These are phyloP conservation scores for Chara braunii DNA, from an alignment of 139 green algal species.

Conservation along the genomic window DNA sequence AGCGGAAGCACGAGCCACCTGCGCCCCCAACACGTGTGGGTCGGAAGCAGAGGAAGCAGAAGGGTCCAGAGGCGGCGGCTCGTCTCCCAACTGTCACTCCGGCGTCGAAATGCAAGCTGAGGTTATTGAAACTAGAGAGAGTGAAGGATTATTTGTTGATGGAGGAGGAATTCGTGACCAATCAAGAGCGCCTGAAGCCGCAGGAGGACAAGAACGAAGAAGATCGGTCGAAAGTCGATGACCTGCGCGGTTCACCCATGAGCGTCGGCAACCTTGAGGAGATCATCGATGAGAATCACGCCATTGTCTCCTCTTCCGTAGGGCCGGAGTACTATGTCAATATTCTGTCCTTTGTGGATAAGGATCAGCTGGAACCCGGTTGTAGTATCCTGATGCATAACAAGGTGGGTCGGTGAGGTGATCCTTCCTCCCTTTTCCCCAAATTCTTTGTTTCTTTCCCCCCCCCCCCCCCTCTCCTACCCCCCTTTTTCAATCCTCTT, in stretches of 20 bases:
- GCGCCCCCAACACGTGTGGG: slow-evolving; percentile 84
- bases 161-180: slow-evolving; percentile 97
- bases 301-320: slow-evolving; percentile 86
- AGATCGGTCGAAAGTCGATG: slow-evolving; percentile 84
- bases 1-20: slow-evolving; percentile 95
- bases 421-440: not conserved
- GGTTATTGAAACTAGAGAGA: slow-evolving; percentile 93
- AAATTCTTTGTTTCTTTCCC: not conserved
- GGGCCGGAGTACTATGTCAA: slow-evolving; percentile 98
- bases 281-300: slow-evolving; percentile 99
- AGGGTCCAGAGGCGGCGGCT: slow-evolving; percentile 57
- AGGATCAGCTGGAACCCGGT: slow-evolving; percentile 95
- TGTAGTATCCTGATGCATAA: slow-evolving; percentile 95
- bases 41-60: slow-evolving; percentile 77
- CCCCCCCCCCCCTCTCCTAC: not conserved
- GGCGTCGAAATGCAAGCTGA: slow-evolving; percentile 88
- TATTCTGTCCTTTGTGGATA: slow-evolving; percentile 97
- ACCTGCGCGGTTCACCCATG: slow-evolving; percentile 86
- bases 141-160: slow-evolving; percentile 99
- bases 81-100: slow-evolving; percentile 85
- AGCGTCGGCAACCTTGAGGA: slow-evolving; percentile 93
- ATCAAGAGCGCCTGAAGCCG: slow-evolving; percentile 80
- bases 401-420: slow-evolving; percentile 53
- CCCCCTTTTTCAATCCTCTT: too few relatives aligned
- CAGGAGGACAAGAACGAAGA: slow-evolving; percentile 90